Percentiles rank a stretch among this genome's conserved stretches.
Conservation (phyloP, 352 stramenopile genomes). For the Hyaloperonospora brassicae region DNA sequence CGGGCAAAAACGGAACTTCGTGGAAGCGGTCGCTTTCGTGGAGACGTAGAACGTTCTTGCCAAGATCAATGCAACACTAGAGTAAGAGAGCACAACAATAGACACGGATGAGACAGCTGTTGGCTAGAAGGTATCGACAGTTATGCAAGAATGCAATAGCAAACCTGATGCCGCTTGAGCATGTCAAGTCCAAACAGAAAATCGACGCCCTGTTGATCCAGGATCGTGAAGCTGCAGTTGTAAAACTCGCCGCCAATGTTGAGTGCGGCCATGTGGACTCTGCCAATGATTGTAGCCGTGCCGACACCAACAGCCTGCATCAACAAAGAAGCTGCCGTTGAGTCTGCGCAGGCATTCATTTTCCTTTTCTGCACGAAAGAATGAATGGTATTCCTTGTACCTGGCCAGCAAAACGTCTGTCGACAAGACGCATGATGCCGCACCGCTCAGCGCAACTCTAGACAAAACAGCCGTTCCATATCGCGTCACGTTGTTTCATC, state of each 20-base stretch:
- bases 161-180: conserved; percentile 92
- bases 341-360: neutral
- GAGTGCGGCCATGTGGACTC: conserved; percentile 89
- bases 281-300: conserved; percentile 93
- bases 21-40: conserved; percentile 57
- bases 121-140: too few species aligned
- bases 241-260: conserved; percentile 88
- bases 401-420: conserved; percentile 85
- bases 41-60: conserved; percentile 84
- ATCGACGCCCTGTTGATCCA: conserved; percentile 91
- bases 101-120: too few species aligned
- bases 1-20: conserved; percentile 79
- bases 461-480: neutral
- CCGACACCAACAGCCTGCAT: conserved; percentile 88
- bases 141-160: neutral
- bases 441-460: conserved; percentile 83
- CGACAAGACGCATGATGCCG: conserved; percentile 84
- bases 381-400: conserved; percentile 19
- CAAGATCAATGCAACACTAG: conserved; percentile 93
- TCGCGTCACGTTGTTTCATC: neutral
- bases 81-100: neutral
- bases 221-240: conserved; percentile 92
- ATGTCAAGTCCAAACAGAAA: conserved; percentile 98
- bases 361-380: conserved; percentile 12
- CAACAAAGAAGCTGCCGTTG: too few species aligned